A percentile compares a stretch with the other conserved stretches of the same genome.
phyloP scores from a whole-genome alignment of 306 rosid species.

The Pachyrhizus erosus region DNA sequence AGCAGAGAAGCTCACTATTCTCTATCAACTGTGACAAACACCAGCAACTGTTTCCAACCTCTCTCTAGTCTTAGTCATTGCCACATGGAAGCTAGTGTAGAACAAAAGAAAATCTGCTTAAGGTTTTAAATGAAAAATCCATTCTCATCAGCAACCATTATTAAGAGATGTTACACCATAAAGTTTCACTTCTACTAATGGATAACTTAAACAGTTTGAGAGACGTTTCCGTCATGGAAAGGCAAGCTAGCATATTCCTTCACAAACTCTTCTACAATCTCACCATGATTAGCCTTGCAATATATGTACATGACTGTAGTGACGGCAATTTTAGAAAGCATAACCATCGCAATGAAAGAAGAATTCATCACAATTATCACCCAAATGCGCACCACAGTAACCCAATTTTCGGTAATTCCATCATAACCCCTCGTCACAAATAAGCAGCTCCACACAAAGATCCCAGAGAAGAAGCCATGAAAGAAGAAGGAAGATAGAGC shows the following conservation, averaged over 20 bases:
- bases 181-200: no score
- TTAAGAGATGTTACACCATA: no score
- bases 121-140: no score
- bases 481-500: neutral
- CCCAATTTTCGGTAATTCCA: neutral
- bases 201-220: neutral
- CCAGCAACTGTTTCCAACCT: no score
- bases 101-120: no score
- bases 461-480: neutral
- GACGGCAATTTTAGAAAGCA: neutral
- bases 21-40: no score
- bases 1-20: no score
- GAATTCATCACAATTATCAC: accelerated
- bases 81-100: no score
- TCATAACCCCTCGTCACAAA: no score
- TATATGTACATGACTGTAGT: neutral
- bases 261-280: neutral
- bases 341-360: neutral
- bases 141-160: no score
- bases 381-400: neutral
- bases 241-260: neutral
- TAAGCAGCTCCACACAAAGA: neutral
- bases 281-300: neutral
- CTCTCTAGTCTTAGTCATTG: no score
- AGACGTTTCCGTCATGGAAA: neutral